These are phyloP conservation scores for Cercospora zeae-maydis DNA, from an alignment of 2,329 filamentous ascomycete species.

Conservation along the genomic window DNA sequence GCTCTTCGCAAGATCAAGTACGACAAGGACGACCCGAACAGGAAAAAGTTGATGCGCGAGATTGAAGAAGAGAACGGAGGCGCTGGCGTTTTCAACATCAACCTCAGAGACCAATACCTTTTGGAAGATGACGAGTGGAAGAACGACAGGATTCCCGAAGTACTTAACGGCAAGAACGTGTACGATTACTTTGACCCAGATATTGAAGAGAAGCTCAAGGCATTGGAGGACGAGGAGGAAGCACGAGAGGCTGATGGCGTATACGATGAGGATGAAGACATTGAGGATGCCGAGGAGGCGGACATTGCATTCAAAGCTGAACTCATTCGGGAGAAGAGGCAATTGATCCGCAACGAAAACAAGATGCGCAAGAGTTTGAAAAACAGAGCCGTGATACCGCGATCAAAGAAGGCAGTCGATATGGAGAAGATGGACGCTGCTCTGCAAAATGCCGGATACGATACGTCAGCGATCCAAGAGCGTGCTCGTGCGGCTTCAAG, in stretches of 20 bases:
- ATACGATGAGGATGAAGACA: slow-evolving; percentile 75
- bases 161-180: slow-evolving; percentile 93
- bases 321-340: slow-evolving; percentile 90
- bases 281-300: slow-evolving; percentile 84
- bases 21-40: slow-evolving; percentile 82
- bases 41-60: slow-evolving; percentile 76
- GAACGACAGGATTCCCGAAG: slow-evolving; percentile 89
- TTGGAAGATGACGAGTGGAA: slow-evolving; percentile 91
- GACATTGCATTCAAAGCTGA: slow-evolving; percentile 89
- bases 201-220: slow-evolving; percentile 86
- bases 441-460: slow-evolving; percentile 79
- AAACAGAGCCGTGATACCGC: slow-evolving; percentile 91
- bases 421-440: slow-evolving; percentile 83
- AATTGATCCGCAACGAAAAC: slow-evolving; percentile 87
- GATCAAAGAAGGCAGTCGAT: slow-evolving; percentile 74
- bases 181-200: slow-evolving; percentile 97
- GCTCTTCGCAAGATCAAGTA: slow-evolving; percentile 80
- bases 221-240: slow-evolving; percentile 93
- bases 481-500: slow-evolving; percentile 67
- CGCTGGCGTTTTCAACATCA: slow-evolving; percentile 91
- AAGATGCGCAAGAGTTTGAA: slow-evolving; percentile 95
- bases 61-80: slow-evolving; percentile 89
- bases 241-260: slow-evolving; percentile 85
- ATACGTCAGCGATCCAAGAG: slow-evolving; percentile 69
- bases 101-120: slow-evolving; percentile 81